phyloP scores from a whole-genome alignment of 2,329 filamentous ascomycete genomes.

The Fusarium sp. region DNA sequence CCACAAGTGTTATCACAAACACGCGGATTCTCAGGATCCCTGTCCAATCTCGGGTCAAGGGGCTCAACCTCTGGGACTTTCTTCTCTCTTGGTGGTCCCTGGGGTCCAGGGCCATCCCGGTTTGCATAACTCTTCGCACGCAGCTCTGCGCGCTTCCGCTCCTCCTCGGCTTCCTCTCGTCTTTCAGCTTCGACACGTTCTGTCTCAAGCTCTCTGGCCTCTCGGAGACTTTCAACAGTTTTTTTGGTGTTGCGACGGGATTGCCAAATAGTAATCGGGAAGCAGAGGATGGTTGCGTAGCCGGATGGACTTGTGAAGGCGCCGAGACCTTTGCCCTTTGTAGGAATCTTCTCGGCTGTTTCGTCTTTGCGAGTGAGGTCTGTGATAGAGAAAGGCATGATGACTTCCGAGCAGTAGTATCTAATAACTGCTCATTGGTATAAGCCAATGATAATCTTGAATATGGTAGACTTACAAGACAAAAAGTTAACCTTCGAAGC shows the following conservation, averaged over 20 bases:
- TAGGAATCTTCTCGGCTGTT: conserved; percentile 4
- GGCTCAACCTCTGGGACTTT: not conserved
- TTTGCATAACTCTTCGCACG: not conserved
- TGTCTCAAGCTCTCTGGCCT: not conserved
- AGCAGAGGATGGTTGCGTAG: not conserved
- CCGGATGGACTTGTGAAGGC: not conserved
- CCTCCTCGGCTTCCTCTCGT: not conserved
- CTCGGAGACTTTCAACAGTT: not conserved
- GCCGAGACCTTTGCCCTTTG: not conserved
- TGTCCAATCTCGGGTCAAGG: not conserved
- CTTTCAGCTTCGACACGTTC: not conserved
- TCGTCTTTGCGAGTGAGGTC: conserved; percentile 2
- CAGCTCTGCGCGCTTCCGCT: not conserved
- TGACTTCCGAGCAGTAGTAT: not conserved
- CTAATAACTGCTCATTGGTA: not conserved
- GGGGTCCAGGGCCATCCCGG: not conserved
- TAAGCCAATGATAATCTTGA: rapidly evolving
- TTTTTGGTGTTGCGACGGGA: not conserved
- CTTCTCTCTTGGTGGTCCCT: not conserved
- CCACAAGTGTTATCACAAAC: not conserved
- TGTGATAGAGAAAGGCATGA: conserved; percentile 8
- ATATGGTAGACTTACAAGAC: not conserved
- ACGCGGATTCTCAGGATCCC: not conserved
- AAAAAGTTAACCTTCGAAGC: not conserved
- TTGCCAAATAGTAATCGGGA: not conserved